A percentile compares a stretch with the other conserved stretches of the same genome.
These are phyloP conservation scores for Podaxis rugospora DNA, from an alignment of 768 basidiomycete genomes.

Conservation along the genomic window DNA sequence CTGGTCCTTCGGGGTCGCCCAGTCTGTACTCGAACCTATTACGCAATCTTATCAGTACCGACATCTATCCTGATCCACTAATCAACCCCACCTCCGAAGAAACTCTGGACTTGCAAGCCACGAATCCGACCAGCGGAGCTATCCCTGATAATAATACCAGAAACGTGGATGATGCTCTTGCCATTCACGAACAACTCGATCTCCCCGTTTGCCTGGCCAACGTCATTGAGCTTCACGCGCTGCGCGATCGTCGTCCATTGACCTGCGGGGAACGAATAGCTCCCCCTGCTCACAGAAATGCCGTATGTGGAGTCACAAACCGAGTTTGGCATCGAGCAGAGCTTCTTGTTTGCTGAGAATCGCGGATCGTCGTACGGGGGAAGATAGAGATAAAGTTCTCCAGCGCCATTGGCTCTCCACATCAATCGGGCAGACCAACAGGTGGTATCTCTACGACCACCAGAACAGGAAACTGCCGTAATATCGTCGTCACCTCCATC, in stretches of 20 bases:
- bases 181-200: conserved; percentile 58
- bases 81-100: conserved; percentile 52
- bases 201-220: conserved; percentile 60
- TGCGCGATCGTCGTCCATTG: conserved; percentile 59
- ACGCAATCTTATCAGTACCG: neutral
- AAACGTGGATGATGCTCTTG: conserved; percentile 46
- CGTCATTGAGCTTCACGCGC: conserved; percentile 65
- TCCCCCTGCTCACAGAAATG: conserved; percentile 14
- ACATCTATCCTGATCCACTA: neutral
- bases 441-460: conserved; percentile 44
- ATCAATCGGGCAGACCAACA: conserved; percentile 62
- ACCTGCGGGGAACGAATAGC: conserved; percentile 54
- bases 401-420: conserved; percentile 53
- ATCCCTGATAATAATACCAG: conserved; percentile 46
- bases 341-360: conserved; percentile 38
- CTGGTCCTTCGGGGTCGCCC: conserved; percentile 56
- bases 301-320: conserved; percentile 39
- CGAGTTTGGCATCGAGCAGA: conserved; percentile 38
- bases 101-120: conserved; percentile 63
- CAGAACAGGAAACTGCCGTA: conserved; percentile 48
- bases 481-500: conserved; percentile 46
- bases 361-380: conserved; percentile 35
- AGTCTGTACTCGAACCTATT: conserved; percentile 40
- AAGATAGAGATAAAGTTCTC: conserved; percentile 63
- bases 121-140: conserved; percentile 41